phyloP scores from a whole-genome alignment of 2,329 filamentous ascomycete genomes.

The Trichoderma citrinoviride region DNA sequence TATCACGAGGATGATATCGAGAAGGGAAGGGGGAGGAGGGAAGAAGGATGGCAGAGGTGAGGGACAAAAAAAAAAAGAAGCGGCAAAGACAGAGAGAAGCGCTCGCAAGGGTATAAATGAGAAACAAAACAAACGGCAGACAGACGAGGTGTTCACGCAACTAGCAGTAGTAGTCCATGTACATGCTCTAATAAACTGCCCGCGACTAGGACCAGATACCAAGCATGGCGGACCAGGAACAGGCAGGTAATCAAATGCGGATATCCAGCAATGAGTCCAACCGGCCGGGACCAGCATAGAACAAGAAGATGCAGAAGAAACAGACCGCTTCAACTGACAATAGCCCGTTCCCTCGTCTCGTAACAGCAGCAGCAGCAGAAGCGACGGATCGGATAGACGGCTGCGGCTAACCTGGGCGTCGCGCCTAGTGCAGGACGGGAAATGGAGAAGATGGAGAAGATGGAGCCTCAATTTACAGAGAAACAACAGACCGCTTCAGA shows the following conservation, averaged over 20 bases:
- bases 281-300: not conserved
- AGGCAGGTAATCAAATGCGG: not conserved
- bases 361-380: too few relatives aligned
- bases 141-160: not conserved
- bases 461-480: not conserved
- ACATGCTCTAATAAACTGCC: too few relatives aligned
- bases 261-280: not conserved
- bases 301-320: not conserved
- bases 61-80: not conserved
- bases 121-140: not conserved
- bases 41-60: not conserved
- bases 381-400: slow-evolving; percentile 15
- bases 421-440: not conserved
- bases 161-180: not conserved
- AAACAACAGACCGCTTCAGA: not conserved
- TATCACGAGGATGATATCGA: not conserved
- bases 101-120: not conserved
- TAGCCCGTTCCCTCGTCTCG: too few relatives aligned
- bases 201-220: too few relatives aligned
- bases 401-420: not conserved
- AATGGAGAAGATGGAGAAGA: too few relatives aligned
- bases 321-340: not conserved
- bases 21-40: not conserved
- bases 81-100: not conserved
- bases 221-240: not conserved